Base-by-base conservation (phyloP, 2,329 filamentous ascomycete genomes). In the Cercospora brassicicola region DNA sequence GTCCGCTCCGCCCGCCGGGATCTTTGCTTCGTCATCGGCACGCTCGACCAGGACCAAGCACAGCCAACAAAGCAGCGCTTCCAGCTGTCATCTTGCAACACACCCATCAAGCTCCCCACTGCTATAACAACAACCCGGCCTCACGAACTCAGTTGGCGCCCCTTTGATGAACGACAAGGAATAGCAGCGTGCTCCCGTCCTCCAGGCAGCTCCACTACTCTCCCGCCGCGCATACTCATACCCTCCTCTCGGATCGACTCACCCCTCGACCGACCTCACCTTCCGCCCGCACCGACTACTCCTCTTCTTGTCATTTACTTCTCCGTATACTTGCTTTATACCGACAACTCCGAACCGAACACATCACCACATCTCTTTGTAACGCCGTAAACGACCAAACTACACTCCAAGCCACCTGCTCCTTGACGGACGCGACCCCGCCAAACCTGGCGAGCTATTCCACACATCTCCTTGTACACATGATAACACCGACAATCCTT, bases 401-500 rank as follows among this genome's bases (percentile, higher is more conserved):
- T 30, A 55, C 26, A 66, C 53, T 28, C 62, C 66, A 57, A 69
- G 57, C 48, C 33, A 57, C 51, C 68, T 68, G 72, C 72, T 73
- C 72, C 72, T 73, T 68, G 72, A 72, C 67, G 71, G 71, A 72
- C 67, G 71, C 60, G 48, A 67, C 64, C 59, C 42, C 67, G 33
- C 66, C 69, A 53, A 59, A 11, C 60, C 60, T 42, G 60, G 60
- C 70, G 60, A 66, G 57, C 62, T 53, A 59, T 57, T 59, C 57
- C 65, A 36, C 55, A 39, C 39, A 68, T 66, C 59, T 72, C 45
- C 69, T 57, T 69, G 66, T 66, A 72, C 69, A 72, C 72, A 75
- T 74, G 73, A 74, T 69, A 71, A 68, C 71, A 67, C 63, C 72
- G 61, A 74, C 74, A 69, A 72, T 73, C 72, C 65, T 65, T 73